These are phyloP conservation scores for Ceratobasidium sp. DNA, from an alignment of 1,284 basidiomycete genomes.

Conservation along the genomic window DNA sequence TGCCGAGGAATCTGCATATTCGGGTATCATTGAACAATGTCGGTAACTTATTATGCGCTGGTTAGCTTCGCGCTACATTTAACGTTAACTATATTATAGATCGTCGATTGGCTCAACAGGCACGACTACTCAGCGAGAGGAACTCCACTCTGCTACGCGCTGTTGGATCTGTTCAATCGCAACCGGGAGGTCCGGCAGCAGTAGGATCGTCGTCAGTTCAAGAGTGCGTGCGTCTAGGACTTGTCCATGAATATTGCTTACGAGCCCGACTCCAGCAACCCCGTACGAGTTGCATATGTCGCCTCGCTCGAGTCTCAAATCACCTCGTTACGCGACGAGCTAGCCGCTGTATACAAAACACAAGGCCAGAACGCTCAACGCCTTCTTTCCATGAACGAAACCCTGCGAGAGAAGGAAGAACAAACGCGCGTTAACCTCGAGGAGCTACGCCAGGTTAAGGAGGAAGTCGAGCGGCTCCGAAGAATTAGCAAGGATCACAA, in stretches of 20 bases:
- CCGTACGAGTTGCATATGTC: constrained; percentile 87
- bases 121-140: constrained; percentile 86
- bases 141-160: constrained; percentile 86
- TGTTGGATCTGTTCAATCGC: constrained; percentile 73
- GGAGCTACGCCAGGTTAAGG: constrained; percentile 72
- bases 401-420: constrained; percentile 91
- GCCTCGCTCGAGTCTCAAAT: constrained; percentile 93
- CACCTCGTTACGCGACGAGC: constrained; percentile 86
- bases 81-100: constrained; percentile 61
- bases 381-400: constrained; percentile 91
- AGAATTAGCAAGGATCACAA: constrained; percentile 85
- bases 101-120: constrained; percentile 87
- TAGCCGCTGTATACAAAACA: constrained; percentile 94
- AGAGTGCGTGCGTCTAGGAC: constrained; percentile 3
- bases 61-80: constrained; percentile 7
- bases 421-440: constrained; percentile 79
- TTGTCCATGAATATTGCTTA: constrained; percentile 42
- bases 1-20: constrained; percentile 76
- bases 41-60: constrained; percentile 51
- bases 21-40: constrained; percentile 91
- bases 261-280: constrained; percentile 63
- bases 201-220: constrained; percentile 62
- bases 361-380: constrained; percentile 96
- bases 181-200: constrained; percentile 64
- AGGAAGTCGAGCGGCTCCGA: constrained; percentile 75